These are phyloP conservation scores for Auxenochlorella pyrenoidosa DNA, from an alignment of 139 green algal species.

Conservation along the genomic window DNA sequence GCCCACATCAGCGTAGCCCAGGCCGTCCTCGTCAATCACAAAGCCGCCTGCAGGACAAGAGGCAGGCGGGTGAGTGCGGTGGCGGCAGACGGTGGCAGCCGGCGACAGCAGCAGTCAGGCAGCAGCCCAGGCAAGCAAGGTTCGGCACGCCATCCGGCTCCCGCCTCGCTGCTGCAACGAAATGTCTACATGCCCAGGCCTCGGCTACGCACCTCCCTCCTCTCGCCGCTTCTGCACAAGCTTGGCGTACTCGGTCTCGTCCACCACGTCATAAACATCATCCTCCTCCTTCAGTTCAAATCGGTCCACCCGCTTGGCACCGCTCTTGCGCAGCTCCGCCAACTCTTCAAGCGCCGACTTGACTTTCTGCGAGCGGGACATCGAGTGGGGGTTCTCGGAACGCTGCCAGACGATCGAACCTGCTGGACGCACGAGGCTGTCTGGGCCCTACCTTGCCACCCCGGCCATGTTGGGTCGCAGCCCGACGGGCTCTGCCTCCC, in stretches of 20 bases:
- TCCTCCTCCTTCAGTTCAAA: conserved; percentile 87
- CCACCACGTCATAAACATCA: conserved; percentile 90
- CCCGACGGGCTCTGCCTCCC: neutral
- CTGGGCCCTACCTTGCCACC: neutral
- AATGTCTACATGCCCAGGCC: too few relatives aligned
- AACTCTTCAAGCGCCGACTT: conserved; percentile 52
- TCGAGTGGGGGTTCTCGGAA: neutral
- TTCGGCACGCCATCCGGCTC: too few relatives aligned
- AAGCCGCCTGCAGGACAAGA: conserved; percentile 68
- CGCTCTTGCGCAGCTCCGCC: conserved; percentile 51
- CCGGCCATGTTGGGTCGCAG: neutral
- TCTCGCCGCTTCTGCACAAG: conserved; percentile 87
- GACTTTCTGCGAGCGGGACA: conserved; percentile 24
- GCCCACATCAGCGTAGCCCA: conserved; percentile 89
- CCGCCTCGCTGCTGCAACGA: neutral
- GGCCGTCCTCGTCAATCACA: conserved; percentile 80
- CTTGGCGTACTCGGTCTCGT: conserved; percentile 89
- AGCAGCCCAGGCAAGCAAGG: too few relatives aligned
- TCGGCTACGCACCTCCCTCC: conserved; percentile 66
- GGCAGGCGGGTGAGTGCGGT: too few relatives aligned
- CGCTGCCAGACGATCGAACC: neutral
- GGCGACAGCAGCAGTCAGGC: neutral
- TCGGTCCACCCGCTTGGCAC: conserved; percentile 59
- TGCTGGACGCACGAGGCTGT: too few relatives aligned
- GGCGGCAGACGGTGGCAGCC: neutral